phyloP scores from a whole-genome alignment of 2,329 filamentous ascomycete genomes.

The Graphilbum sp. region DNA sequence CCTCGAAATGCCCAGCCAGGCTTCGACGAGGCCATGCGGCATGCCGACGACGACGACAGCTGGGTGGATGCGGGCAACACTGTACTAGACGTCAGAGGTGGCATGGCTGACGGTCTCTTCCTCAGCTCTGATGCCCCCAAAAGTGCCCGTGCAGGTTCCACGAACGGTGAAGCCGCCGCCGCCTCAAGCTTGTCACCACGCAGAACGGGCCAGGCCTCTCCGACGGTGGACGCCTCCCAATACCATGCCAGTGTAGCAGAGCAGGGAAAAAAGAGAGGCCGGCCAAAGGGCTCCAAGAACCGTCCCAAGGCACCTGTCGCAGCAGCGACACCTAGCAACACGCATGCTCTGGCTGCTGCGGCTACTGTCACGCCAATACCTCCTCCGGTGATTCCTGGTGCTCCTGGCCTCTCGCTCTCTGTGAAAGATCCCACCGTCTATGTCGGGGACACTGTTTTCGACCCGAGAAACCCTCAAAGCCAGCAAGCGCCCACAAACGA shows the following conservation, averaged over 20 bases:
- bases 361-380: slow-evolving; percentile 7
- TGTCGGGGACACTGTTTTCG: no score
- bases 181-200: not conserved
- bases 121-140: slow-evolving; percentile 1
- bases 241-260: not conserved
- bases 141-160: no score
- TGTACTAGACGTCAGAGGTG: slow-evolving; percentile 11
- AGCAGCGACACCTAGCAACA: not conserved
- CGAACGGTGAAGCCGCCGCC: no score
- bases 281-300: slow-evolving; percentile 37
- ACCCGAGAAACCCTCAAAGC: no score
- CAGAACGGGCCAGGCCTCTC: no score
- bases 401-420: no score
- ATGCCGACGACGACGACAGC: slow-evolving; percentile 19
- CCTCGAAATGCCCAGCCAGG: not conserved
- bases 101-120: slow-evolving; percentile 8
- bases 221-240: not conserved
- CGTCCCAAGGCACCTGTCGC: slow-evolving; percentile 13
- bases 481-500: no score
- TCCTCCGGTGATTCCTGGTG: slow-evolving; percentile 10
- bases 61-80: slow-evolving; percentile 29
- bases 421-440: no score
- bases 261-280: slow-evolving; percentile 22
- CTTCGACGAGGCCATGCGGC: not conserved
- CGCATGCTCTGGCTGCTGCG: slow-evolving; percentile 1